Conservation (phyloP, 495 filamentous ascomycete genomes). For the Friedmanniomyces simplex region DNA sequence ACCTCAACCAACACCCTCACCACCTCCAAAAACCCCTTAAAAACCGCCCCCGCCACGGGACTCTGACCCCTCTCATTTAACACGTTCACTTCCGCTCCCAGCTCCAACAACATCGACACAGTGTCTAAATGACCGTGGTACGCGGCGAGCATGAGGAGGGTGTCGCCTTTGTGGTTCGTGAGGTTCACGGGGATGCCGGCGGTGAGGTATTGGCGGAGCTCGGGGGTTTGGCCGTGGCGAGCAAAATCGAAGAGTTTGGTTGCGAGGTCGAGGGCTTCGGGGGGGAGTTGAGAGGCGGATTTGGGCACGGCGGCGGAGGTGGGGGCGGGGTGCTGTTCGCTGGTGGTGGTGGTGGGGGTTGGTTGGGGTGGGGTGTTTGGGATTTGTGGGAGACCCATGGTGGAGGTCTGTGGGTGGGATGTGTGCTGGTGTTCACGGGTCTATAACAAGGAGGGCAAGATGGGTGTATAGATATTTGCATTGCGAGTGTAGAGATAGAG, state of each 20-base stretch:
- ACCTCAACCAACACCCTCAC: conserved; percentile 29
- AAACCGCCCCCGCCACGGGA: conserved; percentile 34
- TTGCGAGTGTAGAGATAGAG: background rate
- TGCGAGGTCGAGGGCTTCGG: conserved; percentile 33
- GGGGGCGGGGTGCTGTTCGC: background rate
- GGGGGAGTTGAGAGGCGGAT: conserved; percentile 24
- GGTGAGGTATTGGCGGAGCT: conserved; percentile 25
- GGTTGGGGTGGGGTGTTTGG: background rate
- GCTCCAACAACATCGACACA: conserved; percentile 23
- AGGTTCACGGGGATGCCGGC: conserved; percentile 35
- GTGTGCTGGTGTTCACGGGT: background rate
- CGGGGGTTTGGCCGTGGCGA: conserved; percentile 25
- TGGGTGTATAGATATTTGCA: background rate
- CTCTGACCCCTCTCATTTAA: conserved; percentile 34
- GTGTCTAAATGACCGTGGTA: conserved; percentile 32
- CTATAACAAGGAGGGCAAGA: too few species aligned
- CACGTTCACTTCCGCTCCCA: conserved; percentile 30
- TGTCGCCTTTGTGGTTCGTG: conserved; percentile 35
- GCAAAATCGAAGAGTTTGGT: conserved; percentile 34
- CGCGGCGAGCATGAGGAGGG: conserved; percentile 33
- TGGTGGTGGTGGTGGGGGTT: background rate
- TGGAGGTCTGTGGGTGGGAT: too few species aligned
- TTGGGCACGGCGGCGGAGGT: background rate
- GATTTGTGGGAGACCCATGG: conserved; percentile 10
- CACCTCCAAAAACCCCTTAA: conserved; percentile 33